These are phyloP conservation scores for Trypanosoma melophagium DNA, from an alignment of 208 protist species.

Conservation along the genomic window DNA sequence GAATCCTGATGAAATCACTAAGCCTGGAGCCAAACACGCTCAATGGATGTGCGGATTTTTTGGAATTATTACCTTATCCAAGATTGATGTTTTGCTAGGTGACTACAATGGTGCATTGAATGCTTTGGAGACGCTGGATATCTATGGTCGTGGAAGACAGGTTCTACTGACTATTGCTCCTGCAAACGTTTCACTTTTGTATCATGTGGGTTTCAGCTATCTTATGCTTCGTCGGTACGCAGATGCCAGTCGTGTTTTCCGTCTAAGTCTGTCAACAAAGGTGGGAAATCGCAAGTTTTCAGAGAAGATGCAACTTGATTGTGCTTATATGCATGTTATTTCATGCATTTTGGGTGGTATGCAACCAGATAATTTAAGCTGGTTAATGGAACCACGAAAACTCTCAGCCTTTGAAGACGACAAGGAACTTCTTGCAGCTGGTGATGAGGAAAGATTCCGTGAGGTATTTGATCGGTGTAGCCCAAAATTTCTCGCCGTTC, in stretches of 20 bases:
- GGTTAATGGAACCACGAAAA: slow-evolving; percentile 58
- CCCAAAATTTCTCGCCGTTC: slow-evolving; percentile 87
- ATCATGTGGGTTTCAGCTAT: slow-evolving; percentile 90
- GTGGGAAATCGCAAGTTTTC: slow-evolving; percentile 75
- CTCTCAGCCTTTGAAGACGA: slow-evolving; percentile 78
- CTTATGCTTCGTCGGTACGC: slow-evolving; percentile 90
- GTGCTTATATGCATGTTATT: slow-evolving; percentile 80
- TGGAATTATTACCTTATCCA: slow-evolving; percentile 73
- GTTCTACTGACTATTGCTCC: slow-evolving; percentile 68
- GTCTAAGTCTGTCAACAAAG: slow-evolving; percentile 68
- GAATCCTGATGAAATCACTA: slow-evolving; percentile 35
- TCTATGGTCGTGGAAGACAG: slow-evolving; percentile 64
- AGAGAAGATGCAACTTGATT: slow-evolving; percentile 80
- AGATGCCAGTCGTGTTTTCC: slow-evolving; percentile 82
- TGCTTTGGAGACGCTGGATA: slow-evolving; percentile 65
- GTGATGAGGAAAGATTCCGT: slow-evolving; percentile 88
- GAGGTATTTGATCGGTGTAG: slow-evolving; percentile 90
- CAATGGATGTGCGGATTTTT: slow-evolving; percentile 81
- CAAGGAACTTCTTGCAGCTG: slow-evolving; percentile 70
- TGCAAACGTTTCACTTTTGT: slow-evolving; percentile 78
- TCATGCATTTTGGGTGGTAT: slow-evolving; percentile 84
- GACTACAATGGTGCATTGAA: slow-evolving; percentile 83
- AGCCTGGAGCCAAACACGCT: slow-evolving; percentile 39
- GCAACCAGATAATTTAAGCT: slow-evolving; percentile 64
- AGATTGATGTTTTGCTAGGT: slow-evolving; percentile 81